Evolutionary conservation across 352 stramenopile genomes (phyloP).

Genomic region (Blastocystis sp.): DNA sequence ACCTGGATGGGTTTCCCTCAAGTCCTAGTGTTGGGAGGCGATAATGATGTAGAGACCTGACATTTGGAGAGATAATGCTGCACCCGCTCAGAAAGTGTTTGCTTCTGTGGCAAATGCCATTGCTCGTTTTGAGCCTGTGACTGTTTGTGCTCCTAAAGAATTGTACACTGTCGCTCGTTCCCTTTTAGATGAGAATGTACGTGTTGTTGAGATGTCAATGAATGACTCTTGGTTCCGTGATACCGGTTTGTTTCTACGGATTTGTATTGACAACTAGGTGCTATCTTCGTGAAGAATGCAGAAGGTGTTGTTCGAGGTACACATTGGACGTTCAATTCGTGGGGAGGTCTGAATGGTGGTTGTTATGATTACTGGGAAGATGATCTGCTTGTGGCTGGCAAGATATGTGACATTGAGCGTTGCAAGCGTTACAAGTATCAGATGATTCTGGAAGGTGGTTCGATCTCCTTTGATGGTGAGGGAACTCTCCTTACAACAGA

Average conservation of each 20-base stretch:
- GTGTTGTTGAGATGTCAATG: conserved; percentile 64
- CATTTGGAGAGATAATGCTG: conserved; percentile 64
- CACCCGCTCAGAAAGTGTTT: conserved; percentile 64
- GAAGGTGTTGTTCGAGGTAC: conserved; percentile 64
- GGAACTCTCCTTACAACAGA: conserved; percentile 70
- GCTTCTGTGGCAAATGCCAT: conserved; percentile 65
- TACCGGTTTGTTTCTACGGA: conserved; percentile 63
- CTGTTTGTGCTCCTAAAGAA: conserved; percentile 62
- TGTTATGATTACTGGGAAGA: conserved; percentile 64
- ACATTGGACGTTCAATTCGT: conserved; percentile 72
- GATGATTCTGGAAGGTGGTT: conserved; percentile 69
- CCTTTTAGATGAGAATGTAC: conserved; percentile 62
- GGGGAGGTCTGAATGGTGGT: conserved; percentile 68
- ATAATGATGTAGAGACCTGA: conserved; percentile 42
- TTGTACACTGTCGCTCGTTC: conserved; percentile 14
- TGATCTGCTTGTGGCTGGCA: conserved; percentile 66
- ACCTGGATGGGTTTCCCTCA: conserved; percentile 63
- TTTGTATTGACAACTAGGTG: not conserved
- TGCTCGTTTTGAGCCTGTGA: conserved; percentile 65
- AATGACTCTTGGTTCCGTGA: conserved; percentile 71
- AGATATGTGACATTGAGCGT: conserved; percentile 62
- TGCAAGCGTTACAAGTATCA: conserved; percentile 51
- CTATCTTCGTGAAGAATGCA: conserved; percentile 61
- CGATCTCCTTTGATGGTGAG: conserved; percentile 71
- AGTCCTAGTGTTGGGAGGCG: not conserved